These are phyloP conservation scores for Phaeotremella skinneri DNA, from an alignment of 768 basidiomycete species.

Conservation along the genomic window DNA sequence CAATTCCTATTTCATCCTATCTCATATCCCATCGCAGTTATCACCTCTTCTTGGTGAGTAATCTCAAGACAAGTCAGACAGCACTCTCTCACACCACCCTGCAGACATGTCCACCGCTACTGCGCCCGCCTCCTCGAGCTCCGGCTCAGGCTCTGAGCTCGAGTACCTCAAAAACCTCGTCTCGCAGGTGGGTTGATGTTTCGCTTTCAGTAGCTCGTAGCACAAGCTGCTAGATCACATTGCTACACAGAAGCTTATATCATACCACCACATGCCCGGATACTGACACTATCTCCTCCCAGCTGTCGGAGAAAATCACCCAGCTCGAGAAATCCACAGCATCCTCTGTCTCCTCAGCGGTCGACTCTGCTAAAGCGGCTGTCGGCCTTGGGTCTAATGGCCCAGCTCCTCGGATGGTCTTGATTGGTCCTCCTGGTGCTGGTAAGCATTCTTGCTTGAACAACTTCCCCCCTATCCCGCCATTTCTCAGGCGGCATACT, in stretches of 20 bases:
- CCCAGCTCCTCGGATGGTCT: conserved; percentile 79
- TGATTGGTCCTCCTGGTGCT: conserved; percentile 95
- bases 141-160: conserved; percentile 60
- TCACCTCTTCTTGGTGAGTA: not conserved
- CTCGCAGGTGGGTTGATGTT: conserved; percentile 57
- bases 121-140: conserved; percentile 7
- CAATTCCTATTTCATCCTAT: not conserved
- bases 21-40: not conserved
- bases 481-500: conserved; percentile 2
- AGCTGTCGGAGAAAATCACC: conserved; percentile 81
- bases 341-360: conserved; percentile 29
- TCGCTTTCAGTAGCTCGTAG: not conserved
- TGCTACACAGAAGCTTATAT: not conserved
- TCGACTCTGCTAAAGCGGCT: conserved; percentile 56
- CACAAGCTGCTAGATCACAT: not conserved
- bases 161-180: conserved; percentile 94
- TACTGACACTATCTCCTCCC: not conserved
- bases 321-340: conserved; percentile 66
- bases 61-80: not conserved
- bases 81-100: not conserved
- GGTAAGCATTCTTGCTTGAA: conserved; percentile 59
- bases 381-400: conserved; percentile 51
- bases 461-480: not conserved
- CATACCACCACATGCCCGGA: not conserved
- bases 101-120: not conserved